Evolutionary conservation across 139 green algal genomes (phyloP).

Genomic region (Diplosphaera chodatii): DNA sequence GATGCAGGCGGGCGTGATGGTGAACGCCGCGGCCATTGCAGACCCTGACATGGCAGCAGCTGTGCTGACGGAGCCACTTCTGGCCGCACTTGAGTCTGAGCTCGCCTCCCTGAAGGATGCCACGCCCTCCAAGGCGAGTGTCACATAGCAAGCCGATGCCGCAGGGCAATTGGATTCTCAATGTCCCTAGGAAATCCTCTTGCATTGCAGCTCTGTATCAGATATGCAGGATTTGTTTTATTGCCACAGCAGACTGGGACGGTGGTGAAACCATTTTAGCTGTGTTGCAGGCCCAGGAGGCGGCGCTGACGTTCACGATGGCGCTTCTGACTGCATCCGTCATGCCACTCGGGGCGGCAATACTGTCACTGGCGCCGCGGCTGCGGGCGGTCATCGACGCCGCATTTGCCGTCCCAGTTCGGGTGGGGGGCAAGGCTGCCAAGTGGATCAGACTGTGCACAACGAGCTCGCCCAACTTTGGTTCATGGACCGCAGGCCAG

Average conservation of each 20-base stretch:
- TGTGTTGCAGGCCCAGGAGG: slow-evolving; percentile 27
- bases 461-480: no score
- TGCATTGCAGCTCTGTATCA: no score
- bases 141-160: no score
- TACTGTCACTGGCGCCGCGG: slow-evolving; percentile 11
- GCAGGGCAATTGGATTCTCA: no score
- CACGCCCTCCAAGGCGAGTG: background rate
- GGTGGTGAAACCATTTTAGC: no score
- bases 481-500: no score
- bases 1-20: slow-evolving; percentile 48
- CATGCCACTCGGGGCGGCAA: slow-evolving; percentile 13
- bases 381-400: slow-evolving; percentile 11
- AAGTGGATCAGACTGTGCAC: no score
- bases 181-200: no score
- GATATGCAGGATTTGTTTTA: no score
- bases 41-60: slow-evolving; percentile 22
- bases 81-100: slow-evolving; percentile 18
- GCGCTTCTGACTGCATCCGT: slow-evolving; percentile 21
- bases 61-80: slow-evolving; percentile 41
- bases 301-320: slow-evolving; percentile 34
- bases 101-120: background rate
- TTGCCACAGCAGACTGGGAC: no score
- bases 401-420: slow-evolving; percentile 8
- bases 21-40: slow-evolving; percentile 35
- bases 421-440: no score